phyloP scores from a whole-genome alignment of 192 early-diverging fungal species.

The Allomyces macrogynus region DNA sequence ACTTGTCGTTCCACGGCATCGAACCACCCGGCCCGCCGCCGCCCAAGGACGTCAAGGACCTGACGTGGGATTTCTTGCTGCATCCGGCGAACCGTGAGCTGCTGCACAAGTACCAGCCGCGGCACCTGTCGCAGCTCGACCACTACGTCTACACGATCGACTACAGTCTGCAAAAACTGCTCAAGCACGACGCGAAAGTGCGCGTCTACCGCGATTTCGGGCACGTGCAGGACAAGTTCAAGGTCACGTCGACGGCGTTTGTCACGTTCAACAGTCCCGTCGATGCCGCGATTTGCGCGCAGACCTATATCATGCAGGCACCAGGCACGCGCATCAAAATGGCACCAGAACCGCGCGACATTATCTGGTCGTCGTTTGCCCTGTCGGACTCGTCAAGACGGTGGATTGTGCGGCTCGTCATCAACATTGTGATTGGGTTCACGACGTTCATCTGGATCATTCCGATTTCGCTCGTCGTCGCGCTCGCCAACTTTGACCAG shows the following conservation, averaged over 20 bases:
- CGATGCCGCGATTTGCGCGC: slow-evolving; percentile 34
- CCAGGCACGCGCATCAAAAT: slow-evolving; percentile 21
- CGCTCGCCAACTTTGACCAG: slow-evolving; percentile 26
- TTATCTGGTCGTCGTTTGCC: slow-evolving; percentile 32
- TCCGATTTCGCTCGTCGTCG: slow-evolving; percentile 33
- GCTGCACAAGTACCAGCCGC: slow-evolving; percentile 16
- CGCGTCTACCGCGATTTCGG: slow-evolving; percentile 15
- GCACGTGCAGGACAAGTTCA: slow-evolving; percentile 15
- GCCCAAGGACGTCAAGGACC: neutral
- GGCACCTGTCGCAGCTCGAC: slow-evolving; percentile 6
- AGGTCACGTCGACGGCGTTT: slow-evolving; percentile 31
- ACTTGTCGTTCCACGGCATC: too few relatives aligned
- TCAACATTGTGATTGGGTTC: neutral
- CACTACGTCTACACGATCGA: slow-evolving; percentile 14
- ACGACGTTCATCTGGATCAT: slow-evolving; percentile 45
- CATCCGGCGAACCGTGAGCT: neutral
- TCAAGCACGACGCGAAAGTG: slow-evolving; percentile 18
- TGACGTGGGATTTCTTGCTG: neutral
- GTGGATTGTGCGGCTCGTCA: neutral
- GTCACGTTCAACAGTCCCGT: slow-evolving; percentile 33
- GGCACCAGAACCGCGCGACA: slow-evolving; percentile 42
- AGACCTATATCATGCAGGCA: slow-evolving; percentile 27
- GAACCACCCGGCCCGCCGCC: too few relatives aligned
- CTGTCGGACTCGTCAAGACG: slow-evolving; percentile 6
- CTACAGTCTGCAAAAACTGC: slow-evolving; percentile 17